Evolutionary conservation across 345 rosid species (phyloP).

Genomic region (Conringia planisiliqua): DNA sequence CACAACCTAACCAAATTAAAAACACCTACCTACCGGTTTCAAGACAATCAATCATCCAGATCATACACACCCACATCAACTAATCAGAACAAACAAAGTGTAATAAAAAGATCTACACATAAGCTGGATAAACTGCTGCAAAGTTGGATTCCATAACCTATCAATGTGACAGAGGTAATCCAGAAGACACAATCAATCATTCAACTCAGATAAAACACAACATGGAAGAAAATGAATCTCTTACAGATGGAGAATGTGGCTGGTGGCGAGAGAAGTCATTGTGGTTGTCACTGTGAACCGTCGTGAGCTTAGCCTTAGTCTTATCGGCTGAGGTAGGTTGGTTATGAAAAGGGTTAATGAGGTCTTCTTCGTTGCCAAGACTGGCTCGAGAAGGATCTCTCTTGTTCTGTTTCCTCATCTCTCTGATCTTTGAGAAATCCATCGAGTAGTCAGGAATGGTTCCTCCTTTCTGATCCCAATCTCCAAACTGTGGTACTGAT

Average conservation of each 20-base stretch:
- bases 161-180: not conserved
- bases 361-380: slow-evolving; percentile 88
- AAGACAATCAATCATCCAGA: not conserved
- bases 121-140: not conserved
- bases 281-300: slow-evolving; percentile 35
- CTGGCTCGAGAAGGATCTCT: slow-evolving; percentile 86
- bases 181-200: not conserved
- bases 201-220: not conserved
- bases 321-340: slow-evolving; percentile 4
- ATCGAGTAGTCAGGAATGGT: slow-evolving; percentile 79
- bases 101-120: too few relatives aligned
- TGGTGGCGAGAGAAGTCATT: slow-evolving; percentile 36
- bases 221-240: slow-evolving; percentile 24
- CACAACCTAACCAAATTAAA: not conserved
- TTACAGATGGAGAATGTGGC: slow-evolving; percentile 53
- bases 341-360: slow-evolving; percentile 55
- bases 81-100: not conserved
- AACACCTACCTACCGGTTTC: not conserved
- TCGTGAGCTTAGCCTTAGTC: slow-evolving; percentile 25
- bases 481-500: slow-evolving; percentile 95
- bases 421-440: slow-evolving; percentile 89
- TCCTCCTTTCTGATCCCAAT: slow-evolving; percentile 92
- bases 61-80: not conserved
- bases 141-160: not conserved
- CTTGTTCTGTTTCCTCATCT: slow-evolving; percentile 93